Evolutionary conservation across 140 eudicot genomes (phyloP).

Genomic region (Bidens hawaiensis): DNA sequence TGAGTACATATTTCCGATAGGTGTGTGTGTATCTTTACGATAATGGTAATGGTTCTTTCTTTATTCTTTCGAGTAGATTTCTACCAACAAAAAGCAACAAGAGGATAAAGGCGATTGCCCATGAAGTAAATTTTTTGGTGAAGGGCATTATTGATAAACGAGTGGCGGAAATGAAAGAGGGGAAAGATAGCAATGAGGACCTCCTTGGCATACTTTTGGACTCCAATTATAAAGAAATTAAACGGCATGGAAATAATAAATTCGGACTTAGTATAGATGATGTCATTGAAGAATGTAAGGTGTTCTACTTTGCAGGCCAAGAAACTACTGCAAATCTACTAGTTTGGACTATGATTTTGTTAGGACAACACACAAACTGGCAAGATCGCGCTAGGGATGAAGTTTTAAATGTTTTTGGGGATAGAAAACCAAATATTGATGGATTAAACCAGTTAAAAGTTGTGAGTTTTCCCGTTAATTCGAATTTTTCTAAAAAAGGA

Average conservation of each 20-base stretch:
- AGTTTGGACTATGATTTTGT: not conserved
- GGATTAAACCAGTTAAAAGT: constrained; percentile 3
- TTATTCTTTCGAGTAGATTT: not conserved
- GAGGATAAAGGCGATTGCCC: constrained; percentile 15
- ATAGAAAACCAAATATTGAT: constrained; percentile 18
- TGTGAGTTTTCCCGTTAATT: constrained; percentile 1
- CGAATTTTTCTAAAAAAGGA: not conserved
- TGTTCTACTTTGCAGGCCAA: not conserved
- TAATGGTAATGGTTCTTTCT: not conserved
- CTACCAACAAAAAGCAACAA: constrained; percentile 16
- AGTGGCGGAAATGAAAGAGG: not conserved
- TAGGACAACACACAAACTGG: constrained; percentile 15
- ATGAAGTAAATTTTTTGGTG: constrained; percentile 1
- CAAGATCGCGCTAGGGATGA: constrained; percentile 11
- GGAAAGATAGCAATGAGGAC: constrained; percentile 9
- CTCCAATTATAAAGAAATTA: constrained; percentile 18
- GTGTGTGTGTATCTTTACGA: not conserved
- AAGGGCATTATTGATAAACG: constrained; percentile 11
- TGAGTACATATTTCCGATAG: not conserved
- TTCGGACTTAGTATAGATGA: constrained; percentile 19
- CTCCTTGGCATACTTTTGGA: constrained; percentile 7
- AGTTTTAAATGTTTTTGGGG: constrained; percentile 14
- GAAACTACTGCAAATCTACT: not conserved
- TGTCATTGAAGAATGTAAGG: not conserved
- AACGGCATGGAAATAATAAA: constrained; percentile 1